These are phyloP conservation scores for Populus hybrid DNA, from an alignment of 441 rosid species.

Conservation along the genomic window DNA sequence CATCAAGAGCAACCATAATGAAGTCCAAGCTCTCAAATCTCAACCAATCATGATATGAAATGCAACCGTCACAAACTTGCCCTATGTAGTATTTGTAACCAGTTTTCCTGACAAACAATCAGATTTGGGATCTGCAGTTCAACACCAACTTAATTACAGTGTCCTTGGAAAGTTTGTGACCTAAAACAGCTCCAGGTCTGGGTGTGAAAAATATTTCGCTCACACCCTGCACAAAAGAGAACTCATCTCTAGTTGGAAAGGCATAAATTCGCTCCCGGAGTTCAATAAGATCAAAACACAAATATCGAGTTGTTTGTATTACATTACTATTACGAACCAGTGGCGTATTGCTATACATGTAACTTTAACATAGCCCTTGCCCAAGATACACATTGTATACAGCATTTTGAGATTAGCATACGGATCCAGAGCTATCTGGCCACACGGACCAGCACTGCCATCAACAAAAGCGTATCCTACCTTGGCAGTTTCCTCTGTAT, in stretches of 20 bases:
- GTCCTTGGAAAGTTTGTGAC: too few relatives aligned
- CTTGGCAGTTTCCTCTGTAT: not conserved
- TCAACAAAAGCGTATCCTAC: not conserved
- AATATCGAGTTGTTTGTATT: not conserved
- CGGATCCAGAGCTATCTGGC: not conserved
- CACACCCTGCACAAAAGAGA: not conserved
- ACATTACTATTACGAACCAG: not conserved
- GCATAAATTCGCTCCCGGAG: not conserved
- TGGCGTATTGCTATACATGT: not conserved
- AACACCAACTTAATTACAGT: not conserved
- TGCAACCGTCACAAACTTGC: not conserved
- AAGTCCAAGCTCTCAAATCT: too few relatives aligned
- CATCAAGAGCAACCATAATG: too few relatives aligned
- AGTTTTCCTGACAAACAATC: not conserved
- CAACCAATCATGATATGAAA: not conserved
- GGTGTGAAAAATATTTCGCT: too few relatives aligned
- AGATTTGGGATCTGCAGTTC: not conserved
- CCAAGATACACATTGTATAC: constrained; percentile 1
- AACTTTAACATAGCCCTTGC: constrained; percentile 6
- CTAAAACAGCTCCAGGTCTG: too few relatives aligned
- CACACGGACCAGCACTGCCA: not conserved
- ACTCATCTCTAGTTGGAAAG: not conserved
- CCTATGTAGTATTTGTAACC: not conserved
- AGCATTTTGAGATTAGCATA: not conserved
- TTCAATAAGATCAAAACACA: not conserved